Evolutionary conservation across 768 basidiomycete genomes (phyloP).

Genomic region (Tylopilus rubrobrunneus): DNA sequence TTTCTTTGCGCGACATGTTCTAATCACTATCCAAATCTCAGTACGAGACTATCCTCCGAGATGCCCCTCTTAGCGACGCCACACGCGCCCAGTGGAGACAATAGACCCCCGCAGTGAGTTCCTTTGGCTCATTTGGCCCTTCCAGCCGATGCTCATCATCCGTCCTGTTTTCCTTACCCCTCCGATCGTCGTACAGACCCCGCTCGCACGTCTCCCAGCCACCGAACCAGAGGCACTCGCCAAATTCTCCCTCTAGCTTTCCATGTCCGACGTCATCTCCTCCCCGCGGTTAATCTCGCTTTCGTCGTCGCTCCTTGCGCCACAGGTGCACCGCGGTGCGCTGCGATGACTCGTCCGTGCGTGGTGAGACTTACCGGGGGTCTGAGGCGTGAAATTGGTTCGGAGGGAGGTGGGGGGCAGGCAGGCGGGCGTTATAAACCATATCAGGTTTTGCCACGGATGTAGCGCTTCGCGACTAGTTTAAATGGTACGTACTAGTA

Average conservation of each 20-base stretch:
- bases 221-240: constrained; percentile 64
- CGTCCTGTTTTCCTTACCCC: too few relatives aligned
- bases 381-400: too few relatives aligned
- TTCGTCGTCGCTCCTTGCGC: constrained; percentile 59
- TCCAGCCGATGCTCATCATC: background rate
- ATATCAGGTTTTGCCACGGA: too few relatives aligned
- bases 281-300: constrained; percentile 77
- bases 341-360: constrained; percentile 62
- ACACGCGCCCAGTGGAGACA: constrained; percentile 22
- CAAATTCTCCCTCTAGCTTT: constrained; percentile 85
- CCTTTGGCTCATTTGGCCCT: background rate
- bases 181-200: constrained; percentile 42
- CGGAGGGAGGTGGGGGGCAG: too few relatives aligned
- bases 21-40: background rate
- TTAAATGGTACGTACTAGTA: too few relatives aligned
- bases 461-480: too few relatives aligned
- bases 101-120: constrained; percentile 11
- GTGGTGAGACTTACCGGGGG: too few relatives aligned
- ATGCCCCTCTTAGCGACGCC: constrained; percentile 25
- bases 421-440: too few relatives aligned
- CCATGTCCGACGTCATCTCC: constrained; percentile 73
- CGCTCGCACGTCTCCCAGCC: constrained; percentile 65
- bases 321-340: constrained; percentile 72
- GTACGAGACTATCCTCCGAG: constrained; percentile 23
- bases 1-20: too few relatives aligned